Conservation (phyloP, 176 grass and related monocot genomes). For the Oryza glaberrima region DNA sequence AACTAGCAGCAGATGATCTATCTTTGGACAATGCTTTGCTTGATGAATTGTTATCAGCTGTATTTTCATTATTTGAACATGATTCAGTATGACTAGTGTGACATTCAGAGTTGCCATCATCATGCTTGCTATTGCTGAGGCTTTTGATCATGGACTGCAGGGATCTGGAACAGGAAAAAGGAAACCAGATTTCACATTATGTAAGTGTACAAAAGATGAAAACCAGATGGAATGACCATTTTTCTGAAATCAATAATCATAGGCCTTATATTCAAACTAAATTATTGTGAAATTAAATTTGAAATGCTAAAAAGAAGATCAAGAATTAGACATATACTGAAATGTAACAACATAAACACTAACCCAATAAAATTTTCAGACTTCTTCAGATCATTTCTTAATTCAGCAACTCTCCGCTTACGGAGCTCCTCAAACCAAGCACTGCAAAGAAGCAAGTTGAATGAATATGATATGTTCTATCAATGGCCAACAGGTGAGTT, state of each 20-base stretch:
- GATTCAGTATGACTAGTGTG: conserved; percentile 51
- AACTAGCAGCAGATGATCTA: conserved; percentile 71
- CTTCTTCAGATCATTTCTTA: conserved; percentile 76
- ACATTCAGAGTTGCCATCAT: conserved; percentile 45
- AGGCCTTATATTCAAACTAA: conserved; percentile 9
- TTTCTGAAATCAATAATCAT: neutral
- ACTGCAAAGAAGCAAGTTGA: conserved; percentile 56
- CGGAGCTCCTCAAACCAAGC: conserved; percentile 90
- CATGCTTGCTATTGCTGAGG: conserved; percentile 57
- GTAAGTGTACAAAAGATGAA: conserved; percentile 7
- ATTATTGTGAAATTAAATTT: conserved; percentile 11
- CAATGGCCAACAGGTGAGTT: neutral
- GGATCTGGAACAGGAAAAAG: conserved; percentile 62
- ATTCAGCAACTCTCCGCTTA: conserved; percentile 79
- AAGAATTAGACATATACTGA: conserved; percentile 8
- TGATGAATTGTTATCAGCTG: conserved; percentile 51
- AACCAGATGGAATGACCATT: conserved; percentile 7
- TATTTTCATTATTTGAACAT: conserved; percentile 46
- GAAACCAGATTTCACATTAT: conserved; percentile 12
- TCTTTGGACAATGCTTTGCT: conserved; percentile 65
- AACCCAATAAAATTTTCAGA: conserved; percentile 85
- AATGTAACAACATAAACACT: conserved; percentile 35
- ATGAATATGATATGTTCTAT: neutral
- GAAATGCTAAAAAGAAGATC: conserved; percentile 17
- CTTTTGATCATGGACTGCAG: conserved; percentile 75